Evolutionary conservation across 345 rosid genomes (phyloP), one percentile per base, ranked within the genome.

Genomic region (Eucalyptus microcorys): DNA sequence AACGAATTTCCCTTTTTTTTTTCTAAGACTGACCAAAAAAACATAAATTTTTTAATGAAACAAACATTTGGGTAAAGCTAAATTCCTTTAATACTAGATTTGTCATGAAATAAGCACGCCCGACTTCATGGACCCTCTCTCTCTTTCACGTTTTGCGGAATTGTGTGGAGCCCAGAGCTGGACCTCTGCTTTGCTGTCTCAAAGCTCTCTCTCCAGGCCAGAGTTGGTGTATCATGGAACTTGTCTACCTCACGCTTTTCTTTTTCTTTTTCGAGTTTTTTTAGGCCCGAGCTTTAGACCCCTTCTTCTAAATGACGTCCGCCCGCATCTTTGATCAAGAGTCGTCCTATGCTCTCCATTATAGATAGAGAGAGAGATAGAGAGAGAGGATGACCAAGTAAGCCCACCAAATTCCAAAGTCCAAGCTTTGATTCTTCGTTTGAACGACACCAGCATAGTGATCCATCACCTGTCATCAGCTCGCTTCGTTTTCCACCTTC

Each of bases 141-240:
- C 83, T 88, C 80, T 89, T 90, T 87, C 85, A 24, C 79, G 55
- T n/a, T 32, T 61, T 49, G 88, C 87, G 52, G 79, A 84, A 34
- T 26, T 21, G 26, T 53, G 98, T 96, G 97, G 98, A 93, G 95
- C 98, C 99, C 96, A 92, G 87, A 90, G 89, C 92, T 91, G 95
- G 95, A 91, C 96, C 97, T 92, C 59, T 89, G 96, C 97, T 91
- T 93, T 92, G 97, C 97, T 94, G 98, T 96, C 97, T 90, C 89
- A 92, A 27, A 94, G 94, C 95, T 92, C 94, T 55, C 59, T 55
- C 26, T 90, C 94, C 92, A 90, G 94, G 89, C 94, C 92, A 90
- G 94, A 90, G 95, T 92, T 94, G 96, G 93, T 92, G 89, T 91
- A 93, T 93, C 92, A 94, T 95, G 96, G 97, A 91, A 91, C 93